Evolutionary conservation across 2,329 filamentous ascomycete genomes (phyloP).

Genomic region (Beauveria sp.): DNA sequence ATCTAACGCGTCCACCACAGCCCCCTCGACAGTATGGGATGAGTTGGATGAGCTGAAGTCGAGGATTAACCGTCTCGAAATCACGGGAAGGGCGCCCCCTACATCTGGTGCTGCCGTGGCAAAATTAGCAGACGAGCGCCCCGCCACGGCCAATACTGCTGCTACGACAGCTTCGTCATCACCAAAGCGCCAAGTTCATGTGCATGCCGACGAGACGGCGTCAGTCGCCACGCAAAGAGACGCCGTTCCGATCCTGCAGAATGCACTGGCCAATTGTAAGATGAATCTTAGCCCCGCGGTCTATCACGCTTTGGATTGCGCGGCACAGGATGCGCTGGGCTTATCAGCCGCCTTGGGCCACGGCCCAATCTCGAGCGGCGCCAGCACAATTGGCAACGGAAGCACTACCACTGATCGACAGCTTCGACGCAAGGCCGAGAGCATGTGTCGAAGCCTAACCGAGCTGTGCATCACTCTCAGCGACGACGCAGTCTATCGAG

Average conservation of each 20-base stretch:
- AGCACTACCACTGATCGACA: conserved; percentile 67
- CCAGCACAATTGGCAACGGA: conserved; percentile 51
- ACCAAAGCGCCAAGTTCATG: conserved; percentile 54
- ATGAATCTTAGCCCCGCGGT: conserved; percentile 61
- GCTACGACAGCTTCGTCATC: conserved; percentile 87
- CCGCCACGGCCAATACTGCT: conserved; percentile 83
- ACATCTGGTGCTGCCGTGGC: conserved; percentile 76
- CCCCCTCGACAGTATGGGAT: conserved; percentile 93
- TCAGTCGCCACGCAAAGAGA: conserved; percentile 43
- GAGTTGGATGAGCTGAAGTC: conserved; percentile 94
- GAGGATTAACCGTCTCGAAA: conserved; percentile 79
- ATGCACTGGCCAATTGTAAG: conserved; percentile 74
- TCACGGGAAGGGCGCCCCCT: conserved; percentile 79
- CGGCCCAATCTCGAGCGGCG: conserved; percentile 59
- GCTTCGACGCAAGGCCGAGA: conserved; percentile 82
- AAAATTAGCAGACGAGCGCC: conserved; percentile 68
- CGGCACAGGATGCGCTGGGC: conserved; percentile 72
- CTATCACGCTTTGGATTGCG: conserved; percentile 71
- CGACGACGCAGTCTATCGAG: conserved; percentile 42
- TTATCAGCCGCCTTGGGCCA: conserved; percentile 73
- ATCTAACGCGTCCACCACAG: conserved; percentile 80
- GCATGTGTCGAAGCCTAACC: conserved; percentile 84
- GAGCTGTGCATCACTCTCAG: conserved; percentile 83
- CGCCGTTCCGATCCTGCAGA: conserved; percentile 69
- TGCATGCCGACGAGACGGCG: conserved; percentile 30